Evolutionary conservation across 2,329 filamentous ascomycete species (phyloP), one percentile per base, ranked within the genome.

Genomic region (Colletotrichum sp.): DNA sequence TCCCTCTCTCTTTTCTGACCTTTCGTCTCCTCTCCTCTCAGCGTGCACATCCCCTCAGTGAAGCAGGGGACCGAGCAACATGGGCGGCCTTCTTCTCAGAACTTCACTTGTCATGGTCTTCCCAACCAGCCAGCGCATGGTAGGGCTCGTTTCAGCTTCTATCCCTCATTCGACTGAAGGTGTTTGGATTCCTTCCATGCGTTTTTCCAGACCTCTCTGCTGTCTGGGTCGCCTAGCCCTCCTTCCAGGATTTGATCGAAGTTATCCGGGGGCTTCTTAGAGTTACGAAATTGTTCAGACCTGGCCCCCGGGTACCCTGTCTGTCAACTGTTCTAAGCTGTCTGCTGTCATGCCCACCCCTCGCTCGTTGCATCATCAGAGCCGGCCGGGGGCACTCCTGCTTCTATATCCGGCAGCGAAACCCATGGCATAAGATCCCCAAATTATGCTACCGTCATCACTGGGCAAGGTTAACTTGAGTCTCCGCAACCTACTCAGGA

Each of bases 401-500:
- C 86, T 89, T 88, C 87, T 88, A 89, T 88, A 89, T 88, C 85
- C 84, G 85, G 87, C 83, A 87, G 84, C 83, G 82, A 83, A 81
- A 82, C 85, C 70, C 85, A 88, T 88, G 86, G 88, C 88, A 90
- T 90, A 90, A 90, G 87, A 90, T 89, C 86, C 84, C 85, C 89
- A 89, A 90, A 89, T 90, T 90, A 90, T 90, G 86, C 88, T 87
- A 85, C 86, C 85, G 86, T 87, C 86, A 86, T 85, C 83, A 84
- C 85, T 85, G 84, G 85, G 81, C 86, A 86, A 86, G 84, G 84
- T 85, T 75, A 82, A 84, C 82, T 81, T 82, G 80, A 82, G 83
- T 83, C 84, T 84, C 84, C 84, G 83, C 84, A 84, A 80, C 81
- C 78, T 80, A 81, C 83, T 85, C 84, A 85, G 86, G 85, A 86